A percentile compares a stretch with the other conserved stretches of the same genome.
Conservation (phyloP, 2,329 filamentous ascomycete genomes). For the Mycocentrospora acerina region DNA sequence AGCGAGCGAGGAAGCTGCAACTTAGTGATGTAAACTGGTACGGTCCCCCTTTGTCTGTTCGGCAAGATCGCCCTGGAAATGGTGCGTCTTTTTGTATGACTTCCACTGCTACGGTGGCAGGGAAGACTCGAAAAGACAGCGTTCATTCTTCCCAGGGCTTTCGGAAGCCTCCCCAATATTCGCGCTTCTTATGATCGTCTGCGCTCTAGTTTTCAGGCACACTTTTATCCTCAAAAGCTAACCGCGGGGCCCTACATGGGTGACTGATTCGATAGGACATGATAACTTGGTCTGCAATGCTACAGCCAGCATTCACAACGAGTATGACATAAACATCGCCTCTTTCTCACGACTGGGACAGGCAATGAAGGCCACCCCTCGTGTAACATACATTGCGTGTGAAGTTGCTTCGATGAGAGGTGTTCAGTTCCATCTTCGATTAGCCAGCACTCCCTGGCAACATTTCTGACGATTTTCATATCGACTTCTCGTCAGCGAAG, state of each 20-base stretch:
- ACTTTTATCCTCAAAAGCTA: slow-evolving; percentile 19
- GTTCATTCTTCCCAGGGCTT: slow-evolving; percentile 5
- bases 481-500: neutral
- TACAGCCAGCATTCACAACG: slow-evolving; percentile 25
- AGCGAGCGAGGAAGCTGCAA: slow-evolving; percentile 86
- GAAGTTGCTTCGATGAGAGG: too few species aligned
- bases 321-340: slow-evolving; percentile 1
- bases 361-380: too few species aligned
- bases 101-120: slow-evolving; percentile 6
- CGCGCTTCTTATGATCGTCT: slow-evolving; percentile 8
- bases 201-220: slow-evolving; percentile 2
- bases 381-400: too few species aligned
- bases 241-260: slow-evolving; percentile 29
- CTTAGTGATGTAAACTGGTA: slow-evolving; percentile 99
- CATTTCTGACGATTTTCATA: neutral
- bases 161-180: slow-evolving; percentile 3
- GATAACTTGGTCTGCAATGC: slow-evolving; percentile 23
- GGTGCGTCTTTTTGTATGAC: slow-evolving; percentile 5
- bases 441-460: neutral
- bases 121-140: slow-evolving; percentile 13
- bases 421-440: neutral
- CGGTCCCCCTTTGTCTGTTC: slow-evolving; percentile 35
- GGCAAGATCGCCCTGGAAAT: slow-evolving; percentile 12
- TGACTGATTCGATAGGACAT: slow-evolving; percentile 31
- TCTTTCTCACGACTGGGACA: too few species aligned